Conservation (phyloP, 1,139 yeast genomes). For the Nakaseomyces uthaithaninus region DNA sequence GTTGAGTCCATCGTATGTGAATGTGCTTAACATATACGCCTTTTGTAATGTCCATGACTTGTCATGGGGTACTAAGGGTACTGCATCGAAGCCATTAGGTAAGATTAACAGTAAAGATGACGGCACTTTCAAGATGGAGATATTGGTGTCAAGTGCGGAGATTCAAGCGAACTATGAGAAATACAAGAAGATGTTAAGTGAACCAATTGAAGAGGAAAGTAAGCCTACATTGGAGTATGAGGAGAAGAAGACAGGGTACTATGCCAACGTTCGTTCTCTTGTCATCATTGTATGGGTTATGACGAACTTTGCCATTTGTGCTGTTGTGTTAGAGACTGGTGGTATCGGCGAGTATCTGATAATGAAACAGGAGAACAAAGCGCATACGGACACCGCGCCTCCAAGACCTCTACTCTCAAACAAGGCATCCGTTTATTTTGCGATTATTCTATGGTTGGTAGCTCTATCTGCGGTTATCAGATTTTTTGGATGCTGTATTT, state of each 20-base stretch:
- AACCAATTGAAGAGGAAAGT: slow-evolving; percentile 38
- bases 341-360: slow-evolving; percentile 37
- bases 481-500: slow-evolving; percentile 57
- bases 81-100: slow-evolving; percentile 55
- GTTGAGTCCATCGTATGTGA: slow-evolving; percentile 83
- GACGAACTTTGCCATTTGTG: slow-evolving; percentile 62
- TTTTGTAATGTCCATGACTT: slow-evolving; percentile 95
- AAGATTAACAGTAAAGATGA: slow-evolving; percentile 60
- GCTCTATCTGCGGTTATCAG: slow-evolving; percentile 73
- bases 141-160: slow-evolving; percentile 56
- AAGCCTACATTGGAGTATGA: slow-evolving; percentile 37
- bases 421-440: slow-evolving; percentile 52
- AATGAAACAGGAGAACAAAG: slow-evolving; percentile 20
- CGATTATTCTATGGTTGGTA: slow-evolving; percentile 71
- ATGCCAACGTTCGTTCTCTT: slow-evolving; percentile 68
- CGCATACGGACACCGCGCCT: slow-evolving; percentile 22
- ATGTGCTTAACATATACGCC: slow-evolving; percentile 81
- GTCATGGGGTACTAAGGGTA: slow-evolving; percentile 98
- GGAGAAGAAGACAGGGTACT: slow-evolving; percentile 59
- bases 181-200: slow-evolving; percentile 53
- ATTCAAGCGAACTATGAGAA: slow-evolving; percentile 53
- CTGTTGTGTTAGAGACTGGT: slow-evolving; percentile 61
- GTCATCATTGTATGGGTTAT: slow-evolving; percentile 75
- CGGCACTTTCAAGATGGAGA: slow-evolving; percentile 67
- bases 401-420: slow-evolving; percentile 19